Conservation (phyloP, 179 eudicot genomes). For the Corrigiola litoralis region DNA sequence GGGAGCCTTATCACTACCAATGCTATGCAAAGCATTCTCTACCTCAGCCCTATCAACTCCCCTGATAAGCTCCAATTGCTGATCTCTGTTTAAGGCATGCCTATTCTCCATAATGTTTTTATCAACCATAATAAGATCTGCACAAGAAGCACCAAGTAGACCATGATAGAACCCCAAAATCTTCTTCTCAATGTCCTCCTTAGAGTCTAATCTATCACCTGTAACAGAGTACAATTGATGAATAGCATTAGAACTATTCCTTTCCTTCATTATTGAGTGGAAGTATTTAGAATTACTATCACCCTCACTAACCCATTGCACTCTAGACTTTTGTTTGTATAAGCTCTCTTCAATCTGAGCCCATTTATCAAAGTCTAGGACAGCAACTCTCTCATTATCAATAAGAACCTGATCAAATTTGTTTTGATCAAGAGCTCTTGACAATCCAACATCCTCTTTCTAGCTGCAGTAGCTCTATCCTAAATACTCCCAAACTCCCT, state of each 20-base stretch:
- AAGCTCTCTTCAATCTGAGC: background rate
- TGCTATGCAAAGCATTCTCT: background rate
- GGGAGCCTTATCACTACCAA: background rate
- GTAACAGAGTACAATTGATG: no score
- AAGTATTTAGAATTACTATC: background rate
- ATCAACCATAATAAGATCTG: no score
- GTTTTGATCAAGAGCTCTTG: no score
- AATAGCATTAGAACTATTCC: background rate
- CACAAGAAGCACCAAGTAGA: no score
- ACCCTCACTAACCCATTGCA: background rate
- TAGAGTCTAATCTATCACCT: no score
- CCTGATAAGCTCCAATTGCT: no score
- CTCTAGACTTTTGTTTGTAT: background rate
- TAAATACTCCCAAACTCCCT: no score
- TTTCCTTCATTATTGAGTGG: background rate
- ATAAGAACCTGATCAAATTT: no score
- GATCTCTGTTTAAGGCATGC: background rate
- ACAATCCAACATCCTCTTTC: no score
- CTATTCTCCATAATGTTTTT: background rate
- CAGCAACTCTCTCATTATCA: background rate
- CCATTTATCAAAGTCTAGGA: background rate
- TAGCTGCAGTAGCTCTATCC: no score
- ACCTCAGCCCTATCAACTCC: no score
- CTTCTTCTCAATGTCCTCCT: background rate
- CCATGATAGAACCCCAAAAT: no score